These are phyloP conservation scores for Gentiana straminea DNA, from an alignment of 257 asterid species.

Conservation along the genomic window DNA sequence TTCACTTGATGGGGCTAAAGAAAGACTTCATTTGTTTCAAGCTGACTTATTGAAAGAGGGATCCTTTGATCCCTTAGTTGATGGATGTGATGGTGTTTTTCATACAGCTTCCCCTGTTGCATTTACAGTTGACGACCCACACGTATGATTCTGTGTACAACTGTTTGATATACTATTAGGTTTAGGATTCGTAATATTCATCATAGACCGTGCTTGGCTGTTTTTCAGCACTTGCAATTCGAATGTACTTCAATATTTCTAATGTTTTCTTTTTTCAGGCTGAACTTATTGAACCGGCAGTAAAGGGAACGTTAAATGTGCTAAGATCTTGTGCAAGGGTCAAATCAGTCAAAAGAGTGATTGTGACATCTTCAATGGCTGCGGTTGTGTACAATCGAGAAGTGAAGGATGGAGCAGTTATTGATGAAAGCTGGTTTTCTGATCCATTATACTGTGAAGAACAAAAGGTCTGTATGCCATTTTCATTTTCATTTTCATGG, in stretches of 20 bases:
- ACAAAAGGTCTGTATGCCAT: slow-evolving; percentile 25
- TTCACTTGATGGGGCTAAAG: slow-evolving; percentile 48
- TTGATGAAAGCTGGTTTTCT: slow-evolving; percentile 59
- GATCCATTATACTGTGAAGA: slow-evolving; percentile 44
- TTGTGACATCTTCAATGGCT: slow-evolving; percentile 38
- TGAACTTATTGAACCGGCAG: slow-evolving; percentile 44
- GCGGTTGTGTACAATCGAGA: slow-evolving; percentile 17
- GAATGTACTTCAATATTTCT: too few relatives aligned
- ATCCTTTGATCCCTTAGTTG: slow-evolving; percentile 38
- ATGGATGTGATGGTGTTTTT: slow-evolving; percentile 55
- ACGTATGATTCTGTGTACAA: slow-evolving; percentile 15
- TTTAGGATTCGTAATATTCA: background rate
- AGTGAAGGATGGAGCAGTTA: slow-evolving; percentile 13
- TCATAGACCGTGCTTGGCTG: background rate
- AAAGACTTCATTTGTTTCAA: slow-evolving; percentile 36
- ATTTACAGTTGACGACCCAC: slow-evolving; percentile 20
- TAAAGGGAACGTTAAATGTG: slow-evolving; percentile 45
- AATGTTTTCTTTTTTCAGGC: slow-evolving; percentile 14
- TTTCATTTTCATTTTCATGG: background rate
- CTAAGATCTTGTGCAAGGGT: slow-evolving; percentile 29
- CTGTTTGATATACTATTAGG: too few relatives aligned
- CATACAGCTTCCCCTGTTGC: slow-evolving; percentile 55
- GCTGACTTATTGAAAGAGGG: slow-evolving; percentile 41
- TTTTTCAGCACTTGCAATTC: too few relatives aligned
- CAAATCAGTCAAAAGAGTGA: slow-evolving; percentile 29